A percentile compares a stretch with the other conserved stretches of the same genome.
These are phyloP conservation scores for Euphorbia pulcherrima DNA, from an alignment of 345 rosid species.

Conservation along the genomic window DNA sequence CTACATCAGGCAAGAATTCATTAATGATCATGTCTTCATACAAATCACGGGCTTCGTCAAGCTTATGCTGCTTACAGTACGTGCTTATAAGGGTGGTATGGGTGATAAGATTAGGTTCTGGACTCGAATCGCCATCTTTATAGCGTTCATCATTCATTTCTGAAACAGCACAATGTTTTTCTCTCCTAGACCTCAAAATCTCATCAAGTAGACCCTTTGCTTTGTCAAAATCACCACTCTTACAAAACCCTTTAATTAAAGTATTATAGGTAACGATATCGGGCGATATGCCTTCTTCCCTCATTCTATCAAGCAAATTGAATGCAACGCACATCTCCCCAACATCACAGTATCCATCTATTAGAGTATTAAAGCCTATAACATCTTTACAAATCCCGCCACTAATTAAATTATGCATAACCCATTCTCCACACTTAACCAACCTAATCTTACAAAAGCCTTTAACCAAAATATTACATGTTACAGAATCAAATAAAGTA, in stretches of 20 bases:
- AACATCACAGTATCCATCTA: slow-evolving; percentile 44
- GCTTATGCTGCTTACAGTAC: slow-evolving; percentile 49
- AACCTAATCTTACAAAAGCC: slow-evolving; percentile 67
- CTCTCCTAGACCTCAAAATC: slow-evolving; percentile 29
- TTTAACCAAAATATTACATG: slow-evolving; percentile 66
- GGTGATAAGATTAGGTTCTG: slow-evolving; percentile 56
- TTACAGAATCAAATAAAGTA: slow-evolving; percentile 50
- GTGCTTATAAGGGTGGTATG: slow-evolving; percentile 67
- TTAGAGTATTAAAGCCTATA: slow-evolving; percentile 48
- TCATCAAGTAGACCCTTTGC: slow-evolving; percentile 53
- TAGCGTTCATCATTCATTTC: slow-evolving; percentile 8
- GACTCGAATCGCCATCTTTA: slow-evolving; percentile 7
- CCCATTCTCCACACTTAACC: slow-evolving; percentile 48
- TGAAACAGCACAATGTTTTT: neutral
- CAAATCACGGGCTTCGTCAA: slow-evolving; percentile 54
- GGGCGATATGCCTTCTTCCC: slow-evolving; percentile 40
- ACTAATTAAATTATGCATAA: slow-evolving; percentile 41
- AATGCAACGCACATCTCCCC: slow-evolving; percentile 42
- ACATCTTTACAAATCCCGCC: slow-evolving; percentile 48
- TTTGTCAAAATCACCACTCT: slow-evolving; percentile 54
- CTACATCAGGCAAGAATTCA: slow-evolving; percentile 66
- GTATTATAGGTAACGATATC: slow-evolving; percentile 59
- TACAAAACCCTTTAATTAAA: slow-evolving; percentile 52
- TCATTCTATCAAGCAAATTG: slow-evolving; percentile 44
- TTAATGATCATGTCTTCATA: slow-evolving; percentile 54